Evolutionary conservation across 495 filamentous ascomycete genomes (phyloP), one percentile per base, ranked within the genome.

Genomic region (Massariosphaeria phaeospora): DNA sequence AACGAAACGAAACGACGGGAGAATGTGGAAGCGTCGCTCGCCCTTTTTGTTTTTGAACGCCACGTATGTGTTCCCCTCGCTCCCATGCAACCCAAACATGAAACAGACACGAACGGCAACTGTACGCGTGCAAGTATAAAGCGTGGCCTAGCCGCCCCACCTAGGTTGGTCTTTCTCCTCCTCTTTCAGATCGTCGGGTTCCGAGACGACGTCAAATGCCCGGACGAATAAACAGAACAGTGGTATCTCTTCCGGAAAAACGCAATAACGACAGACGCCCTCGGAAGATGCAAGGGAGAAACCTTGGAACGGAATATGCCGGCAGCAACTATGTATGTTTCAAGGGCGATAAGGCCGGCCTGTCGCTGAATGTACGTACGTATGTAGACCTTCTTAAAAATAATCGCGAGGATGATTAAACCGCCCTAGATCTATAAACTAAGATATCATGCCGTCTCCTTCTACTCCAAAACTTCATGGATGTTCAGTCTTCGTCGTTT

Each of bases 401-500:
- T n/a, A n/a, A n/a, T n/a, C n/a, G n/a, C n/a, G n/a, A n/a, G n/a
- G n/a, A n/a, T n/a, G n/a, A n/a, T n/a, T n/a, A n/a, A n/a, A n/a
- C n/a, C n/a, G n/a, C n/a, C n/a, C n/a, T n/a, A n/a, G n/a, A n/a
- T n/a, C n/a, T n/a, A n/a, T n/a, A n/a, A n/a, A n/a, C n/a, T 34
- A 34, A 9, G n/a, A 34, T 34, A 34, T 34, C 9, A 34, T 21
- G 18, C 21, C 40, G 17, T 53, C 23, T 33, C 27, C 17, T 53
- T 45, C 48, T 52, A 41, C 39, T 43, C 63, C 11, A 64, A 43
- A 1, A 66, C 54, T 50, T 66, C 64, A 33, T 56, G 56, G 25
- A 66, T 66, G 42, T 66, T 66, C 49, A 66, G 44, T 39, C 64
- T 31, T 39, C 64, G 41, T 54, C 64, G 27, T 50, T 66, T 66